Evolutionary conservation across 306 rosid species (phyloP), one percentile per base, ranked within the genome.

Genomic region (Sophora flavescens): DNA sequence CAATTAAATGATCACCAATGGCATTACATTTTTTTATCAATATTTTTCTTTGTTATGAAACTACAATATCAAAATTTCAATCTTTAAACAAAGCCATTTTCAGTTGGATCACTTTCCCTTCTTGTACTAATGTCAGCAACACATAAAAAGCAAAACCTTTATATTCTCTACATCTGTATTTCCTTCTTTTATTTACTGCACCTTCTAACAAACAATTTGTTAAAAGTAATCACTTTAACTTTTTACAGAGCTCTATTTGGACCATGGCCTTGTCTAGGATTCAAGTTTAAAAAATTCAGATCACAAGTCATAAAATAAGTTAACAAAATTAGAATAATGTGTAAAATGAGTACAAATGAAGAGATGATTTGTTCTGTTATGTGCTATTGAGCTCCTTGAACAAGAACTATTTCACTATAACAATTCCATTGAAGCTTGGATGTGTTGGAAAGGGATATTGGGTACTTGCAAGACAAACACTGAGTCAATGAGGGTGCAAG

Each of bases 1-100:
- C 52, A 79, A 53, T 45, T 48, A 71, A 38, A 47, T 73, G 4
- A 44, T 30, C 48, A 13, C 35, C 39, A 14, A 44, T 58, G 33
- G 71, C 64, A 26, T 35, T 35, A 3, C 4, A 14, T 58, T 47
- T 62, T 62, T 52, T 72, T 62, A 5, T 8, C 48, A n/a, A 35
- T 61, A 35, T 10, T 30, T 58, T 13, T 14, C 7, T 44, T 1
- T 30, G 17, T 13, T 2, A 4, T 59, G 54, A 42, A 72, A 58
- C 45, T 73, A 6, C 6, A 7, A 58, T 22, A 26, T 72, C 57
- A 58, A 42, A 56, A 72, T 14, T 11, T 54, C n/a, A n/a, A 42
- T 4, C 32, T 22, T 58, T 41, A 22, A 36, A 70, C 63, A 18
- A n/a, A 35, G 12, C 8, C 48, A 32, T 32, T 7, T 30, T 15